Evolutionary conservation across 768 basidiomycete genomes (phyloP).

Genomic region (Psilocybe sp.): DNA sequence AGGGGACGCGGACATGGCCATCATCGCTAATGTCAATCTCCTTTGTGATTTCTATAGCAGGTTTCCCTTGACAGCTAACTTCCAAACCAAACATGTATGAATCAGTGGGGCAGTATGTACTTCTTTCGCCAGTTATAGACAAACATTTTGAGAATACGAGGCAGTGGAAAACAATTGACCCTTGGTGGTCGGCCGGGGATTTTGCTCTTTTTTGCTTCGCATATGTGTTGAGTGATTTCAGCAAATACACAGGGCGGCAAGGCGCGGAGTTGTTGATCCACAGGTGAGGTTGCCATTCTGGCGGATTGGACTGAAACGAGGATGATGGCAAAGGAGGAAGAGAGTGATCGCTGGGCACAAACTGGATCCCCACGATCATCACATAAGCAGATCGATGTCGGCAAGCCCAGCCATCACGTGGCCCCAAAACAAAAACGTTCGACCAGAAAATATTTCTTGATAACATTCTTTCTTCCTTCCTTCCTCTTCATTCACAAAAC

Average conservation of each 20-base stretch:
- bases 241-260: slow-evolving; percentile 47
- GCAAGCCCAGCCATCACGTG: slow-evolving; percentile 24
- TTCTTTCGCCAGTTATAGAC: slow-evolving; percentile 15
- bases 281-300: slow-evolving; percentile 5
- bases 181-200: slow-evolving; percentile 18
- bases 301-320: background rate
- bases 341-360: background rate
- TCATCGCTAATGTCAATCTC: slow-evolving; percentile 45
- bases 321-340: background rate
- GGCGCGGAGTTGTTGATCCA: slow-evolving; percentile 12
- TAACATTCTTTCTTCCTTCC: slow-evolving; percentile 13
- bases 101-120: background rate
- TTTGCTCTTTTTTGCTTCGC: slow-evolving; percentile 35
- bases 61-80: slow-evolving; percentile 59
- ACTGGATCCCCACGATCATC: background rate
- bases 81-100: slow-evolving; percentile 3
- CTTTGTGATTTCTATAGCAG: slow-evolving; percentile 71
- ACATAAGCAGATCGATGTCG: slow-evolving; percentile 15
- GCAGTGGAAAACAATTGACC: slow-evolving; percentile 68
- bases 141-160: slow-evolving; percentile 73
- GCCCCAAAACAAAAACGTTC: slow-evolving; percentile 34
- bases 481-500: slow-evolving; percentile 20
- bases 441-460: slow-evolving; percentile 21
- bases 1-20: slow-evolving; percentile 51
- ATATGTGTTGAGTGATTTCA: slow-evolving; percentile 74